Conservation (phyloP, 2,329 filamentous ascomycete genomes). For the Microcera coccophila region DNA sequence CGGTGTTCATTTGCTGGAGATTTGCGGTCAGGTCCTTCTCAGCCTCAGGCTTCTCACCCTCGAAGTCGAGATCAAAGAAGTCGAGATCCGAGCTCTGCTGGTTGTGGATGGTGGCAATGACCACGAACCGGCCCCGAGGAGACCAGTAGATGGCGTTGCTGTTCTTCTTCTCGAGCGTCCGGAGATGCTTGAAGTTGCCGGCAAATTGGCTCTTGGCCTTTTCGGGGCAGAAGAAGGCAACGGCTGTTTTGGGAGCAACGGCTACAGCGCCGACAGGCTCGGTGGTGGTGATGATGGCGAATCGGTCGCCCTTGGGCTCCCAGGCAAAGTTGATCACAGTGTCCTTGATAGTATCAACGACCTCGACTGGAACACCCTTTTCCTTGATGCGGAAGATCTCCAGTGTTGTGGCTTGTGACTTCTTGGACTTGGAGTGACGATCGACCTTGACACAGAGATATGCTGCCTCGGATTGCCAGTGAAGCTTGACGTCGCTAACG, state of each 20-base stretch:
- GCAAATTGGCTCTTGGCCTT: slow-evolving; percentile 77
- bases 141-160: slow-evolving; percentile 99
- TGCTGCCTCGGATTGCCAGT: slow-evolving; percentile 93
- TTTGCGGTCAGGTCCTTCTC: slow-evolving; percentile 95
- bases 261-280: slow-evolving; percentile 75
- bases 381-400: slow-evolving; percentile 97
- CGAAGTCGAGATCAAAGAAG: slow-evolving; percentile 97
- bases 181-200: slow-evolving; percentile 94
- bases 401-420: slow-evolving; percentile 91
- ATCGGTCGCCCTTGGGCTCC: slow-evolving; percentile 97
- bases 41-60: slow-evolving; percentile 88
- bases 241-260: slow-evolving; percentile 87
- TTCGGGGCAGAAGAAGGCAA: slow-evolving; percentile 95
- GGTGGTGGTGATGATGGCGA: slow-evolving; percentile 92
- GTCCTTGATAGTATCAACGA: slow-evolving; percentile 96
- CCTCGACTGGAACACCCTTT: slow-evolving; percentile 97
- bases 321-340: slow-evolving; percentile 99
- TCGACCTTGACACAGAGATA: slow-evolving; percentile 99
- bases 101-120: slow-evolving; percentile 88
- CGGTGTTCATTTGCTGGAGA: slow-evolving; percentile 87
- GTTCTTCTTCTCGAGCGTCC: slow-evolving; percentile 97
- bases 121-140: slow-evolving; percentile 88
- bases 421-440: slow-evolving; percentile 98
- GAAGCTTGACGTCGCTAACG: slow-evolving; percentile 93
- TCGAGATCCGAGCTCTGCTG: slow-evolving; percentile 93